These are phyloP conservation scores for Termitomyces sp. DNA, from an alignment of 768 basidiomycete genomes.

Conservation along the genomic window DNA sequence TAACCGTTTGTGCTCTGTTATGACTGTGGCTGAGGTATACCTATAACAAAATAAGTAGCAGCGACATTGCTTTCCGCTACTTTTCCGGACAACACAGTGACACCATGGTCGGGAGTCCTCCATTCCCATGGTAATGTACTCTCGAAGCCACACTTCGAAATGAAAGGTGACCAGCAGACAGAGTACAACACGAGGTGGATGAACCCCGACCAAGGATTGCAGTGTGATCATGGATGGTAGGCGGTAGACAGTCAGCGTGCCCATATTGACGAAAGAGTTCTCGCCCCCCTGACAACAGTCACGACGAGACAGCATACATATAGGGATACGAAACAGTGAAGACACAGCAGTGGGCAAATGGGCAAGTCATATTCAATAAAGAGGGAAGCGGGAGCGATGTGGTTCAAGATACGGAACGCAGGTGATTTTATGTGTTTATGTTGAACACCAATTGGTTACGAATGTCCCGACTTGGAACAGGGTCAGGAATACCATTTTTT, in stretches of 20 bases:
- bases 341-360: background rate
- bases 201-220: background rate
- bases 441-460: background rate
- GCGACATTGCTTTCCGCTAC: background rate
- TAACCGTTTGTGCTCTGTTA: background rate
- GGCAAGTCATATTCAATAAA: no score
- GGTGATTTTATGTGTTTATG: background rate
- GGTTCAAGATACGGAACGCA: background rate
- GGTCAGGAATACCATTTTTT: background rate
- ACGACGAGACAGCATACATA: no score
- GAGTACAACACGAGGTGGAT: slow-evolving; percentile 5
- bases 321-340: no score
- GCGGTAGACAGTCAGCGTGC: background rate
- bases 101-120: slow-evolving; percentile 2
- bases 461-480: background rate
- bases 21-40: background rate
- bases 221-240: background rate
- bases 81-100: background rate
- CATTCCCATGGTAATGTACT: slow-evolving; percentile 6
- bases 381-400: background rate
- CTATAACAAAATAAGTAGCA: background rate
- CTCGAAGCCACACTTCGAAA: background rate
- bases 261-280: background rate
- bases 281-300: no score
- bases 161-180: background rate